Base-by-base conservation (phyloP, 2,329 filamentous ascomycete species). In the Blastomyces silverae region DNA sequence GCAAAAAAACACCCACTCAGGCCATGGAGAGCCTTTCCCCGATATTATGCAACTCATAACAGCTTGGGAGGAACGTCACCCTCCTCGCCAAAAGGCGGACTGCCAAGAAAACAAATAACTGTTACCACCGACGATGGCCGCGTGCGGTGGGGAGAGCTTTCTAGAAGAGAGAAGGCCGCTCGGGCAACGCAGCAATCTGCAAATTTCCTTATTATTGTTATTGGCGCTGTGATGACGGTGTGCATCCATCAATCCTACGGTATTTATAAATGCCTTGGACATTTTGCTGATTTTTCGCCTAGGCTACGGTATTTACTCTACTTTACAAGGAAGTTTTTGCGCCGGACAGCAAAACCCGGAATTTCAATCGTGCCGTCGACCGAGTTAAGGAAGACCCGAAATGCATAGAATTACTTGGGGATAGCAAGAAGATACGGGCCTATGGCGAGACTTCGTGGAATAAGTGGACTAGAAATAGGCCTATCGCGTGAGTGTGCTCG, bases 181-280 rank as follows among this genome's bases (percentile, higher is more conserved):
- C 85, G 93, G 50, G 90, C 91, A 10, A 93, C 91, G 0, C 92
- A 97, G 77, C 93, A 97, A 77, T 89, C 88, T 20, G 89, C 96
- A 80, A 97, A 97, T 77, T 86, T 96, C 69, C 83, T 88, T 69
- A 78, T 97, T 67, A 86, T 97, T 10, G 70, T 91, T 1, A 81
- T 88, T 8, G 93, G 93, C 34, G 78, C 92, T 13, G 83, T 87
- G 44, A 80, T 93, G 70, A 96, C 92, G 46, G 90, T 91, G 81
- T 67, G 83, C 70, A 22, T 39, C n/a, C 25, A 13, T 59, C 3
- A 4, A 34, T 13, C 4, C 0, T 46, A 13, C 56, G 25, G 17
- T 46, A 63, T 15, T 42, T 31, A 37, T 31, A 37, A 5, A 34
- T 48, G 58, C 52, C 57, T 71, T 48, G 68, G 66, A 15, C 11